These are phyloP conservation scores for Suhomyces anneliseae DNA, from an alignment of 1,139 yeast genomes.

Conservation along the genomic window DNA sequence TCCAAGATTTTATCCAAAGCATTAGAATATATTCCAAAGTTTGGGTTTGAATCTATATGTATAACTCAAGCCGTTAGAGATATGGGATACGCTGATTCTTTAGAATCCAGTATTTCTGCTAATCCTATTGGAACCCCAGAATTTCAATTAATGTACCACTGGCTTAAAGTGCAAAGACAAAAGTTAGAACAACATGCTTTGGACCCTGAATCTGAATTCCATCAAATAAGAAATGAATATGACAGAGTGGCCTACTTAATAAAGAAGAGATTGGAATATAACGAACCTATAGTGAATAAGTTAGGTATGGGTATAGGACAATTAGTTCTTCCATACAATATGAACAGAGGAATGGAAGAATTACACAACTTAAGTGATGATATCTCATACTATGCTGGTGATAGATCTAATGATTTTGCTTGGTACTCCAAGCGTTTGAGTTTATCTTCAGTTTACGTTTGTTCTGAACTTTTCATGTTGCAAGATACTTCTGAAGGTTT, in stretches of 20 bases:
- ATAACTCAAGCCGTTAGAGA: slow-evolving; percentile 62
- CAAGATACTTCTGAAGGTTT: slow-evolving; percentile 65
- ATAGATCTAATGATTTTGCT: slow-evolving; percentile 76
- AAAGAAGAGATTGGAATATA: slow-evolving; percentile 61
- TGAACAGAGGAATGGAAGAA: slow-evolving; percentile 56
- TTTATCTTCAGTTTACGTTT: slow-evolving; percentile 67
- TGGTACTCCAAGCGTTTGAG: slow-evolving; percentile 91
- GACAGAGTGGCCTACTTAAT: slow-evolving; percentile 58
- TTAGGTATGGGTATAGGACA: slow-evolving; percentile 52
- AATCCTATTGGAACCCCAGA: slow-evolving; percentile 36
- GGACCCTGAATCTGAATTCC: slow-evolving; percentile 28
- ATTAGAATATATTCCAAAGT: slow-evolving; percentile 57
- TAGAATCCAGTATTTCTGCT: slow-evolving; percentile 54
- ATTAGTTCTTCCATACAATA: slow-evolving; percentile 55
- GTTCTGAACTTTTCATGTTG: slow-evolving; percentile 77
- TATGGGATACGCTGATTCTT: slow-evolving; percentile 64
- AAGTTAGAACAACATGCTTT: slow-evolving; percentile 32
- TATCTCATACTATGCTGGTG: slow-evolving; percentile 77
- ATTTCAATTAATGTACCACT: slow-evolving; percentile 47
- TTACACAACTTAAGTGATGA: slow-evolving; percentile 80
- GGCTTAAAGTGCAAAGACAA: slow-evolving; percentile 42
- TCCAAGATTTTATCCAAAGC: slow-evolving; percentile 37
- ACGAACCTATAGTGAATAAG: slow-evolving; percentile 51
- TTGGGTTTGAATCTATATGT: slow-evolving; percentile 68
- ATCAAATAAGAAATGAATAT: slow-evolving; percentile 47